Conservation (phyloP, 2,329 filamentous ascomycete species). For the Coniochaeta pulveracea region DNA sequence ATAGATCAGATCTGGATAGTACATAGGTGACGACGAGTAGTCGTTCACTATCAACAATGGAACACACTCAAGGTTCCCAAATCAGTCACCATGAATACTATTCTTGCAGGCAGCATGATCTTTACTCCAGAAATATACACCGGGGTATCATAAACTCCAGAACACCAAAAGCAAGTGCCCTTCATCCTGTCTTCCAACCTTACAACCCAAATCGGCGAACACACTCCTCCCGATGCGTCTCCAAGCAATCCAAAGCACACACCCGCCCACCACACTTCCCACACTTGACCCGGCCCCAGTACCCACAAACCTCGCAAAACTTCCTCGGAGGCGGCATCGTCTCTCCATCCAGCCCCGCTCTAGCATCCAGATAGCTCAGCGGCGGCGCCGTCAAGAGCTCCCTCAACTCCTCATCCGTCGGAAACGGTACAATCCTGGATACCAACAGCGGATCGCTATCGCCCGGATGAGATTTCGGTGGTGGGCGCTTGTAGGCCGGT, state of each 20-base stretch:
- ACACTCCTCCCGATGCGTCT: conserved; percentile 60
- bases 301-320: conserved; percentile 74
- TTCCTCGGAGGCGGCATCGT: conserved; percentile 27
- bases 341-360: conserved; percentile 30
- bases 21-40: no score
- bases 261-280: conserved; percentile 67
- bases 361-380: conserved; percentile 56
- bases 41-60: no score
- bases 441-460: conserved; percentile 48
- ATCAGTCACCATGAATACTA: no score
- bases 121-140: no score
- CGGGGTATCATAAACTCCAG: conserved; percentile 1
- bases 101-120: no score
- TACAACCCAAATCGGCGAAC: conserved; percentile 50
- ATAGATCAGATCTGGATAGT: background rate
- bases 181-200: conserved; percentile 1
- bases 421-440: conserved; percentile 44
- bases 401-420: conserved; percentile 50
- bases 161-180: background rate
- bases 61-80: no score
- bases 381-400: conserved; percentile 52
- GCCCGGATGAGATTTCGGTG: conserved; percentile 28
- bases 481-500: conserved; percentile 18
- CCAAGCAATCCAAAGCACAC: conserved; percentile 67
- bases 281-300: conserved; percentile 69